Percentiles rank a stretch among this genome's conserved stretches.
Conservation (phyloP, 106 monocot species). For the Dendrobium chrysotoxum region DNA sequence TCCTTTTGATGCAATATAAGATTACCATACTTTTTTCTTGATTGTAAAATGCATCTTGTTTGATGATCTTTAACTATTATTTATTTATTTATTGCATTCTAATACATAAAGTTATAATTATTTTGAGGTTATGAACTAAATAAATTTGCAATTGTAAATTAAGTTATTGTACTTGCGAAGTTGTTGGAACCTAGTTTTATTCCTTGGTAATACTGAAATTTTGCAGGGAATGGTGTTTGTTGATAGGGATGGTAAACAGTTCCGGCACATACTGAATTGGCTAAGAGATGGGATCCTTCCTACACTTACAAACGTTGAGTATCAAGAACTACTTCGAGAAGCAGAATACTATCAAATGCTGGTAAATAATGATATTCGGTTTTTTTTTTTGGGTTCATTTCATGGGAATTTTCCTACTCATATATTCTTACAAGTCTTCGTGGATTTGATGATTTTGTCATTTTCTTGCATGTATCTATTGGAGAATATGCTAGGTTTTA, state of each 20-base stretch:
- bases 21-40: not conserved
- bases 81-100: not conserved
- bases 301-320: conserved; percentile 43
- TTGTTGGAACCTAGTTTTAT: conserved; percentile 23
- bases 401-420: not conserved
- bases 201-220: conserved; percentile 26
- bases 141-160: not conserved
- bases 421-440: not conserved
- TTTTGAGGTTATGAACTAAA: not conserved
- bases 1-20: not conserved
- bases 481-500: not conserved
- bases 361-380: conserved; percentile 32
- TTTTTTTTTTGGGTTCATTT: not conserved
- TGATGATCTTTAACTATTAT: not conserved
- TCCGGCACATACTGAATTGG: conserved; percentile 92
- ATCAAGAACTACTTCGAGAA: conserved; percentile 72
- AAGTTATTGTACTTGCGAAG: not conserved
- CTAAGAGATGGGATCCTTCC: conserved; percentile 81
- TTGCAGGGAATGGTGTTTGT: conserved; percentile 86
- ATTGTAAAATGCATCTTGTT: not conserved
- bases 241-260: conserved; percentile 93
- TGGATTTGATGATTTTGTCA: not conserved
- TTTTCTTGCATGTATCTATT: not conserved
- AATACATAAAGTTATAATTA: not conserved
- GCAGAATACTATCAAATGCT: conserved; percentile 92